Evolutionary conservation across 2,329 filamentous ascomycete genomes (phyloP), one percentile per base, ranked within the genome.

Genomic region (Hypomyces rosellus): DNA sequence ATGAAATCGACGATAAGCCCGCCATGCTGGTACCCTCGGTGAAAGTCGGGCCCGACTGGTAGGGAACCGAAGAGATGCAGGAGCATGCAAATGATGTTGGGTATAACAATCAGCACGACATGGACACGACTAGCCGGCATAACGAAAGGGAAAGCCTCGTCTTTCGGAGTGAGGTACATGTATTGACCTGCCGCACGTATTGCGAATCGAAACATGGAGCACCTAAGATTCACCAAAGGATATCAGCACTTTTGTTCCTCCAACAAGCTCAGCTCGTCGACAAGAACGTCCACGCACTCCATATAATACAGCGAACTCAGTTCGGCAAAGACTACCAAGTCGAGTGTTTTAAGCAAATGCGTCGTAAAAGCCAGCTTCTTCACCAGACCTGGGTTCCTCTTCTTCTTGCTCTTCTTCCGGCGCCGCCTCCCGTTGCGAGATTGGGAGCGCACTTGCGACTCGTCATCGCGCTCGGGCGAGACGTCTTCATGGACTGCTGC

Each of bases 1-100:
- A 87, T 74, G 57, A 87, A 83, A 60, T 87, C 84, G 57, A 86
- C 76, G 20, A 86, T 72, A 46, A 86, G 70, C 34, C 84, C 84
- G 20, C 84, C 84, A 55, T 86, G 83, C 20, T 85, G 73, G 60
- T 86, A 86, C 20, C 82, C 83, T 47, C 81, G 72, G 52, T 80
- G 75, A 36, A 78, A 74, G 58, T 86, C 83, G 53, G 75, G 74
- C n/a, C 80, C 81, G 18, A 69, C 66, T 0, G 81, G 77, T 0
- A 81, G 67, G 7, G 76, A 65, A n/a, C 72, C 69, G 34, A 84
- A 69, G 4, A 82, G 59, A 61, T 86, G 83, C 39, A 81, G 65
- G 3, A 85, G 65, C 48, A 84, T 74, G 67, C 82, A 86, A 46
- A 85, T 60, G 9, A 78, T 49, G 61, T 84, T 84, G 13, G 82